Evolutionary conservation across 140 eudicot species (phyloP).

Genomic region (Erigeron philadelphicus): DNA sequence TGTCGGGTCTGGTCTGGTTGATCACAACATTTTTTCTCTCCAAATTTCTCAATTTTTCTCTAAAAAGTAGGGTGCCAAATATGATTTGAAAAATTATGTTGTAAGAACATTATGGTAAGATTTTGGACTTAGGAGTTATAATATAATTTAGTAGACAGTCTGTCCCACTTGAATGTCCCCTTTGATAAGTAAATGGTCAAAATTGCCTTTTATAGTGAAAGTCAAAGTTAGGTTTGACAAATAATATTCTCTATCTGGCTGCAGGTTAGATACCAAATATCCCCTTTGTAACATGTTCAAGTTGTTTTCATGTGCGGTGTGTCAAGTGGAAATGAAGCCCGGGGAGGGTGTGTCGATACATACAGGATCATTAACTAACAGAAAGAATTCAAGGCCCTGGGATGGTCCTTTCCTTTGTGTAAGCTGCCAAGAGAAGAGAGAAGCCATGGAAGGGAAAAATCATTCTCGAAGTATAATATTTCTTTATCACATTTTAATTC

Average conservation of each 20-base stretch:
- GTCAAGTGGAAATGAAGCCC: constrained; percentile 90
- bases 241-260: constrained; percentile 33
- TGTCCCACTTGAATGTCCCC: background rate
- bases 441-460: constrained; percentile 94
- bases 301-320: constrained; percentile 78
- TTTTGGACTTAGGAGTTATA: too few species aligned
- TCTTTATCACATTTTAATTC: background rate
- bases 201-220: background rate
- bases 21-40: too few species aligned
- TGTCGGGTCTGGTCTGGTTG: too few species aligned
- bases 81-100: too few species aligned
- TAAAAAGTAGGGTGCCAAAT: too few species aligned
- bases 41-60: too few species aligned
- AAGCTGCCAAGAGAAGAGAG: constrained; percentile 82
- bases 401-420: constrained; percentile 94
- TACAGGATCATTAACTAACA: constrained; percentile 35
- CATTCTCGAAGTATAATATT: constrained; percentile 50
- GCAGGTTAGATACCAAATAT: constrained; percentile 77
- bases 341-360: constrained; percentile 91
- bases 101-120: too few species aligned
- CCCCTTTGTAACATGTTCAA: constrained; percentile 93
- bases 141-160: too few species aligned
- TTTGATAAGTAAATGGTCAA: background rate
- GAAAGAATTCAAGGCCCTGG: constrained; percentile 73
- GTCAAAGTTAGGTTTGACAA: background rate